Conservation (phyloP, 345 rosid species). For the Firmiana major region DNA sequence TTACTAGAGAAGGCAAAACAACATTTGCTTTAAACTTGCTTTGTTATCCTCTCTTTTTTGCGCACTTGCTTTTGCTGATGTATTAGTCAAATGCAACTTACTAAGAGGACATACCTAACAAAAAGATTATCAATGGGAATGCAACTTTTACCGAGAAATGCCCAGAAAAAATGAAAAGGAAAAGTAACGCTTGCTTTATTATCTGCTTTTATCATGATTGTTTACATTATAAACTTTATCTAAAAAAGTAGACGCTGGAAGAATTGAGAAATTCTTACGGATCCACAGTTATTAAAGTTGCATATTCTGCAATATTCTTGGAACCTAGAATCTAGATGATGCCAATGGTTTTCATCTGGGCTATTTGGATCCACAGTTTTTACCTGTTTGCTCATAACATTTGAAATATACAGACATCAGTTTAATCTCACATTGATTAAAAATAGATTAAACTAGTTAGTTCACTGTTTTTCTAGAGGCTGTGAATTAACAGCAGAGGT, state of each 20-base stretch:
- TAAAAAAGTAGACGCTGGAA: neutral
- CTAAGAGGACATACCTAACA: too few relatives aligned
- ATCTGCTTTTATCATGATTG: neutral
- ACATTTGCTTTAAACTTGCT: conserved; percentile 6
- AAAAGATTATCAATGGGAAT: neutral
- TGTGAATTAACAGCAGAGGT: neutral
- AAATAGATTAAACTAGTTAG: neutral
- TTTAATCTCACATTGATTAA: neutral
- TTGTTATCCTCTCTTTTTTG: neutral
- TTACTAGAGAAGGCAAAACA: neutral
- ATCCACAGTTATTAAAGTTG: neutral
- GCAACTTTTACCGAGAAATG: neutral
- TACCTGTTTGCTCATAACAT: neutral
- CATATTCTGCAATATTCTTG: neutral
- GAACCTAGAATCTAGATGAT: neutral
- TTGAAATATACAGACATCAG: neutral
- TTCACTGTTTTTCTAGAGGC: neutral
- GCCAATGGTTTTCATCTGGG: neutral
- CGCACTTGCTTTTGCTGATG: neutral
- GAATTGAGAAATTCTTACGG: neutral
- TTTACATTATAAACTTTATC: neutral
- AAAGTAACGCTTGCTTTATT: neutral
- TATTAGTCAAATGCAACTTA: neutral
- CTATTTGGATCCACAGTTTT: neutral
- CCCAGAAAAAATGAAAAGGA: neutral